Evolutionary conservation across 768 basidiomycete genomes (phyloP).

Genomic region (Termitomyces sp.): DNA sequence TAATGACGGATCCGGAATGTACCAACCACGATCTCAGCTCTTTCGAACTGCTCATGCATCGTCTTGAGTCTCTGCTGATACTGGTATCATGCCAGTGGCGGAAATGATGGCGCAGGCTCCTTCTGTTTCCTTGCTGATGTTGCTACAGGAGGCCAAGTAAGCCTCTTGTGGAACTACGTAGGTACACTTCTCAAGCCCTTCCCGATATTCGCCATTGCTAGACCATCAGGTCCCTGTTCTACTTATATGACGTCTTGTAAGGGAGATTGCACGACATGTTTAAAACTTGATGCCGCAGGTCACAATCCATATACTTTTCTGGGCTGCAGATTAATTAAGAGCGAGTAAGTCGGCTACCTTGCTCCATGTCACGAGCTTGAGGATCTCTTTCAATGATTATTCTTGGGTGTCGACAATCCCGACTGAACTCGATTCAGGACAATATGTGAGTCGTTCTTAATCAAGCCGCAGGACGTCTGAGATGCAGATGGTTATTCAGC

Average conservation of each 20-base stretch:
- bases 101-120: not conserved
- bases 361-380: not conserved
- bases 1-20: not conserved
- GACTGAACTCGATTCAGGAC: not conserved
- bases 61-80: not conserved
- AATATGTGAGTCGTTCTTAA: not conserved
- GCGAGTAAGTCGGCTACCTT: not conserved
- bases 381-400: not conserved
- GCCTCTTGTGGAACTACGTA: not conserved
- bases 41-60: not conserved
- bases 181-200: too few species aligned
- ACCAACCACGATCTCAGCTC: not conserved
- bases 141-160: not conserved
- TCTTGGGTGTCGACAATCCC: not conserved
- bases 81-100: not conserved
- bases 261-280: not conserved
- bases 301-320: not conserved
- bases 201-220: too few species aligned
- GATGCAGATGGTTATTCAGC: not conserved
- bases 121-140: not conserved
- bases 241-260: not conserved
- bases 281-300: not conserved
- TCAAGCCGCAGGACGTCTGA: not conserved
- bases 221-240: not conserved
- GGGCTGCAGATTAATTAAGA: not conserved